Conservation (phyloP, 2,329 filamentous ascomycete genomes). For the Aspergillus sp. region DNA sequence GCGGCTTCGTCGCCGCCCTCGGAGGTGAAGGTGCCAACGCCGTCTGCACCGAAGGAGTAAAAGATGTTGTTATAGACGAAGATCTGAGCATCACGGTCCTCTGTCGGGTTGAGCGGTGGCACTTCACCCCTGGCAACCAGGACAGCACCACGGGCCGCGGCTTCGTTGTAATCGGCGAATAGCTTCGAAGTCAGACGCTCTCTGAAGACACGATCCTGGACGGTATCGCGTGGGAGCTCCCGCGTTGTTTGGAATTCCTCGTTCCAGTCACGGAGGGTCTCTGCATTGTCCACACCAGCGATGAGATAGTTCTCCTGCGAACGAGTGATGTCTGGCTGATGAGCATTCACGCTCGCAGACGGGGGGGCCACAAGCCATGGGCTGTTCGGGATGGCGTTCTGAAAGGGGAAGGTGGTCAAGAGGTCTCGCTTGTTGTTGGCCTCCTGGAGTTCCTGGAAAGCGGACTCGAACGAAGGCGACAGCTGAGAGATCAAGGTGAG, state of each 20-base stretch:
- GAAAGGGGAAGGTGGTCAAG: conserved; percentile 87
- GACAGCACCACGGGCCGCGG: conserved; percentile 82
- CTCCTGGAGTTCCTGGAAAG: conserved; percentile 73
- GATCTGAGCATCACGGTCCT: conserved; percentile 86
- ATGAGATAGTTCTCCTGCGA: conserved; percentile 90
- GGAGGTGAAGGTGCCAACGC: conserved; percentile 90
- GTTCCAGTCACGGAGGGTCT: conserved; percentile 95
- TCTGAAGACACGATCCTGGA: conserved; percentile 92
- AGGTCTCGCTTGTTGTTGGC: conserved; percentile 80
- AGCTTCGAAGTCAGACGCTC: conserved; percentile 91
- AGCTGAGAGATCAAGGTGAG: conserved; percentile 68
- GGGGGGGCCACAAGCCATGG: conserved; percentile 80
- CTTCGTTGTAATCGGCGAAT: conserved; percentile 96
- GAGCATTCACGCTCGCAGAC: conserved; percentile 54
- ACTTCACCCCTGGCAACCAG: conserved; percentile 89
- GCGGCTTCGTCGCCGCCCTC: conserved; percentile 96
- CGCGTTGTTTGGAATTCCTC: conserved; percentile 97
- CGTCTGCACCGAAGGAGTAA: conserved; percentile 96
- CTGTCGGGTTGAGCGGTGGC: conserved; percentile 87
- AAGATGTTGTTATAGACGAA: conserved; percentile 99
- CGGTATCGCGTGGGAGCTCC: conserved; percentile 84
- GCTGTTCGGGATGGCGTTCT: conserved; percentile 83
- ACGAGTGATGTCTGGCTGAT: conserved; percentile 75
- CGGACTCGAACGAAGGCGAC: conserved; percentile 70
- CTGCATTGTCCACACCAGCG: conserved; percentile 82